Conservation (phyloP, 305 asterid species). For the Striga hermonthica region DNA sequence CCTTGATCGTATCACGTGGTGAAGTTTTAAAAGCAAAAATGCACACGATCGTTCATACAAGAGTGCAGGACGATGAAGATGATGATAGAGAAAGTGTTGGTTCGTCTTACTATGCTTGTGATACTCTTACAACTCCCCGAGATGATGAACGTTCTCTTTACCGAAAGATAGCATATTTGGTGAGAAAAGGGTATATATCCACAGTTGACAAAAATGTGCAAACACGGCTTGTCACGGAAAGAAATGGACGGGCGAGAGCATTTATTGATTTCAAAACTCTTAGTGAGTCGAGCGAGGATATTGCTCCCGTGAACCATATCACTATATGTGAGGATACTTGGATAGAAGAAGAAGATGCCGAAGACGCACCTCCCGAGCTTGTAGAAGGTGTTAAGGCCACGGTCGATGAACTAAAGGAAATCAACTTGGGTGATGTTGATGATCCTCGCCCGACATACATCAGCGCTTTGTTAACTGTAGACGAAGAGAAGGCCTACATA, state of each 20-base stretch:
- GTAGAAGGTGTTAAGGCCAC: slow-evolving; percentile 1
- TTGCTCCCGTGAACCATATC: too few species aligned
- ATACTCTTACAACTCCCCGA: too few species aligned
- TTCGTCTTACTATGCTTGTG: background rate
- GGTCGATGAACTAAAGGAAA: too few species aligned
- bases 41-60: background rate
- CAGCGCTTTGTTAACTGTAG: background rate
- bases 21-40: background rate
- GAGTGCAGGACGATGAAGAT: background rate
- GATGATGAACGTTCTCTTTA: too few species aligned
- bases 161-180: too few species aligned
- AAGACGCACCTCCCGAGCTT: slow-evolving; percentile 3
- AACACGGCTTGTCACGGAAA: too few species aligned
- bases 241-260: too few species aligned
- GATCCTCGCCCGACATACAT: background rate
- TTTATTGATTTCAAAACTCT: too few species aligned
- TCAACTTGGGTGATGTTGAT: background rate
- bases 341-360: slow-evolving; percentile 4
- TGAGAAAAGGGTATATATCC: too few species aligned
- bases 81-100: background rate
- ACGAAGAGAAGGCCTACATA: too few species aligned
- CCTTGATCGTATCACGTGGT: background rate
- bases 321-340: background rate
- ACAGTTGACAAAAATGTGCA: too few species aligned
- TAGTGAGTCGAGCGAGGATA: too few species aligned